Evolutionary conservation across 805 yeast genomes (phyloP).

Genomic region (Zygotorulaspora danielsina): DNA sequence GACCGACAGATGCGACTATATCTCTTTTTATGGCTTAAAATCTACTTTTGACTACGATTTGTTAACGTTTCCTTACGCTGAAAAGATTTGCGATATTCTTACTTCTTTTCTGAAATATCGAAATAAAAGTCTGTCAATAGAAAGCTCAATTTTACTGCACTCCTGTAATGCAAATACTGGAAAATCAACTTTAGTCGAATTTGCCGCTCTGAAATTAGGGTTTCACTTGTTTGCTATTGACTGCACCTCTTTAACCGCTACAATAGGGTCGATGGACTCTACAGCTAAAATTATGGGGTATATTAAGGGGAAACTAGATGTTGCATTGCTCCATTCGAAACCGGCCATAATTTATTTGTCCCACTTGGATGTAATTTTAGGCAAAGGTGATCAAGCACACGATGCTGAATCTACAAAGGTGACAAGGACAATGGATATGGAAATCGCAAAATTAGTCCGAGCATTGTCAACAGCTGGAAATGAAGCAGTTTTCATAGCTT

Average conservation of each 20-base stretch:
- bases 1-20: constrained; percentile 38
- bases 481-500: constrained; percentile 54
- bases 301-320: constrained; percentile 71
- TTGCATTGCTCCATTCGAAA: constrained; percentile 43
- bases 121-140: constrained; percentile 38
- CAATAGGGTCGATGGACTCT: constrained; percentile 60
- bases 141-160: constrained; percentile 60
- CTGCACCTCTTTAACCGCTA: constrained; percentile 43
- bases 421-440: constrained; percentile 39
- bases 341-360: constrained; percentile 54
- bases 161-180: constrained; percentile 78
- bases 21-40: constrained; percentile 44
- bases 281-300: constrained; percentile 76
- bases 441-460: constrained; percentile 52
- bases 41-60: constrained; percentile 37
- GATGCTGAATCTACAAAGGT: constrained; percentile 36
- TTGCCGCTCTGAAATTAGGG: constrained; percentile 56
- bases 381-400: constrained; percentile 58
- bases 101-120: constrained; percentile 42
- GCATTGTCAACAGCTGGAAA: constrained; percentile 43
- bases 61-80: constrained; percentile 44
- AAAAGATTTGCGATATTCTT: constrained; percentile 49
- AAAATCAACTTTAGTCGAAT: constrained; percentile 58
- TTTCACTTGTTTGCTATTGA: constrained; percentile 65
- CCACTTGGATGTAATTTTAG: constrained; percentile 75